phyloP scores from a whole-genome alignment of 2,329 filamentous ascomycete species.

The Seiridium unicorne region DNA sequence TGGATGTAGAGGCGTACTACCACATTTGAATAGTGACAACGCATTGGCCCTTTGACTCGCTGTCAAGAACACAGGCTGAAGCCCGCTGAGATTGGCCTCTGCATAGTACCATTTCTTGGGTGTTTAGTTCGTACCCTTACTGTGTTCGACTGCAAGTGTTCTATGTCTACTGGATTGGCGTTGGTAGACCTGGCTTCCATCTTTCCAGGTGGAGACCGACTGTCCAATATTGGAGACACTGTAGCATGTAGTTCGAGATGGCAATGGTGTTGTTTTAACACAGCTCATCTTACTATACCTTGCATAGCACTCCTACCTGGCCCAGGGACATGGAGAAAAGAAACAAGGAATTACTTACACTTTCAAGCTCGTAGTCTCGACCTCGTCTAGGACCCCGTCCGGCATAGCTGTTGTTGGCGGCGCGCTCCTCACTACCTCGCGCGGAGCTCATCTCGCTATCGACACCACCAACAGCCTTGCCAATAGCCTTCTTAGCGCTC shows the following conservation, averaged over 20 bases:
- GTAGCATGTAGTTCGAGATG: neutral
- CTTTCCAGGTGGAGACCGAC: no score
- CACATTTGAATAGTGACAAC: no score
- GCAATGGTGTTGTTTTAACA: neutral
- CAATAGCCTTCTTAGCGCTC: slow-evolving; percentile 45
- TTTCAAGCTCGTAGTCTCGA: slow-evolving; percentile 80
- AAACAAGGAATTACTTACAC: slow-evolving; percentile 52
- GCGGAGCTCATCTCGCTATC: slow-evolving; percentile 62
- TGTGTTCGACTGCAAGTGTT: no score
- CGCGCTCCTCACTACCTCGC: slow-evolving; percentile 76
- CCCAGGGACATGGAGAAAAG: slow-evolving; percentile 8
- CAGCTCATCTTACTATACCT: neutral
- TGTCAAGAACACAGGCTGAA: no score
- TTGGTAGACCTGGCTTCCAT: no score
- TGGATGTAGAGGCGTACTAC: no score
- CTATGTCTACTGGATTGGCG: no score
- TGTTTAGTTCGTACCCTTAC: no score
- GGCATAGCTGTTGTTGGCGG: slow-evolving; percentile 57
- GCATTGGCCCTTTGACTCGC: no score
- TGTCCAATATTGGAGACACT: no score
- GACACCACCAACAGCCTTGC: slow-evolving; percentile 40
- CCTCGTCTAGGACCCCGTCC: slow-evolving; percentile 70
- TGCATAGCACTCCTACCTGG: slow-evolving; percentile 5
- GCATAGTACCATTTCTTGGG: no score
- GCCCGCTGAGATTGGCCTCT: no score